Percentiles rank a stretch among this genome's conserved stretches.
Conservation (phyloP, 2,329 filamentous ascomycete species). For the Aureobasidium uvarum region DNA sequence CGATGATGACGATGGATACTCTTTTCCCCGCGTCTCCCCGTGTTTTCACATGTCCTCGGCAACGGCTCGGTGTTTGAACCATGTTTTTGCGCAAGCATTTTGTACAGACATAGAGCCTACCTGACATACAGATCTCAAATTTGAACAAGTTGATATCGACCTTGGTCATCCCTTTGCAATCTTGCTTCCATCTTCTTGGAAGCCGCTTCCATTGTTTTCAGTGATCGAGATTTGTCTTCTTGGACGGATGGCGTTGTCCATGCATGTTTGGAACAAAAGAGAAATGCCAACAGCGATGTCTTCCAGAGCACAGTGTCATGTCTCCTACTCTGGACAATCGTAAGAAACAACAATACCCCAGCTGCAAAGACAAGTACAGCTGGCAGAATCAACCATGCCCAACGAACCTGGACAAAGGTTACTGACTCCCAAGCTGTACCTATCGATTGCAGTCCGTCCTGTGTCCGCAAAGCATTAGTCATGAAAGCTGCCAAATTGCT, state of each 20-base stretch:
- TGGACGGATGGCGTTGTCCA: background rate
- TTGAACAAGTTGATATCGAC: constrained; percentile 18
- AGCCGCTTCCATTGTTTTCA: constrained; percentile 3
- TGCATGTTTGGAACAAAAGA: constrained; percentile 8
- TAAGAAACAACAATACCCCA: background rate
- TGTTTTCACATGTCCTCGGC: constrained; percentile 17
- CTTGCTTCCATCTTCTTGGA: constrained; percentile 15
- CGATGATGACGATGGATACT: background rate
- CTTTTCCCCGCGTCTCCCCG: constrained; percentile 6
- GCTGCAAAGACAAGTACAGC: background rate
- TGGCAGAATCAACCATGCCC: constrained; percentile 5
- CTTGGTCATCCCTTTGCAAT: constrained; percentile 8
- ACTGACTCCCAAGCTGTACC: constrained; percentile 20
- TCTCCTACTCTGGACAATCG: constrained; percentile 1
- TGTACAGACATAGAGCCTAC: background rate
- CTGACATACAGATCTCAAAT: no score
- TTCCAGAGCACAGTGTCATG: constrained; percentile 15
- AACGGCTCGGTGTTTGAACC: constrained; percentile 8
- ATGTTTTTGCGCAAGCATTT: background rate
- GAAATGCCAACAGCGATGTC: constrained; percentile 16
- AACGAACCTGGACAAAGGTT: constrained; percentile 7
- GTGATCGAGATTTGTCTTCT: background rate
- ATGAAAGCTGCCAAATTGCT: constrained; percentile 18
- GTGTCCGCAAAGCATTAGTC: constrained; percentile 18
- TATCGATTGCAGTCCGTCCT: constrained; percentile 5